These are phyloP conservation scores for Acrocalymma vagum DNA, from an alignment of 2,329 filamentous ascomycete genomes.

Conservation along the genomic window DNA sequence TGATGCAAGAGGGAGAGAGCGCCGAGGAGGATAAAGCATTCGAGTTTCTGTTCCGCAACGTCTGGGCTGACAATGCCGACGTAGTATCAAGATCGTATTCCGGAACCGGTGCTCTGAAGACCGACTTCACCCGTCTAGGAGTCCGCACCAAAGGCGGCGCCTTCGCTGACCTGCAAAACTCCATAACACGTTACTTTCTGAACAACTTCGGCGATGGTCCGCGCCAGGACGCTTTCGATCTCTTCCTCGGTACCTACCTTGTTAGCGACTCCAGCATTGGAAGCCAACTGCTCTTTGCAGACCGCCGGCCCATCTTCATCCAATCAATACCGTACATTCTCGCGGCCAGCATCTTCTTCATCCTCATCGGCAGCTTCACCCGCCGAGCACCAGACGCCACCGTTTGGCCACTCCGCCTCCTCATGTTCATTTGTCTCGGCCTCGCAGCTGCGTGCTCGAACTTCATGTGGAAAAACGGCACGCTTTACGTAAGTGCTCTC, in stretches of 20 bases:
- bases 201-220: conserved; percentile 98
- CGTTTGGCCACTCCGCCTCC: conserved; percentile 82
- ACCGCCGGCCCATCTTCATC: conserved; percentile 84
- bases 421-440: conserved; percentile 79
- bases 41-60: conserved; percentile 91
- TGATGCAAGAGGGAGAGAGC: conserved; percentile 77
- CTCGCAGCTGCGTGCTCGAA: conserved; percentile 75
- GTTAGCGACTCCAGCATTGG: conserved; percentile 77
- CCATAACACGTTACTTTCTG: conserved; percentile 84
- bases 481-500: conserved; percentile 82
- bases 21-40: conserved; percentile 84
- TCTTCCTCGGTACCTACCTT: conserved; percentile 88
- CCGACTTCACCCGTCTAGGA: conserved; percentile 94
- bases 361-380: conserved; percentile 78
- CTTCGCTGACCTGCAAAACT: conserved; percentile 86
- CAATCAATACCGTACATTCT: conserved; percentile 94
- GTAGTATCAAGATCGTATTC: conserved; percentile 93
- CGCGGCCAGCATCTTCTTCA: conserved; percentile 84
- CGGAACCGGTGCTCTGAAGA: conserved; percentile 96
- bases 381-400: conserved; percentile 75
- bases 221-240: conserved; percentile 91
- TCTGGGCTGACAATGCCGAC: conserved; percentile 99
- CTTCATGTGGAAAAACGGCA: conserved; percentile 85
- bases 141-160: conserved; percentile 85
- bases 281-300: conserved; percentile 78